Base-by-base conservation (phyloP, 2,329 filamentous ascomycete species). In the Shiraia sp. region DNA sequence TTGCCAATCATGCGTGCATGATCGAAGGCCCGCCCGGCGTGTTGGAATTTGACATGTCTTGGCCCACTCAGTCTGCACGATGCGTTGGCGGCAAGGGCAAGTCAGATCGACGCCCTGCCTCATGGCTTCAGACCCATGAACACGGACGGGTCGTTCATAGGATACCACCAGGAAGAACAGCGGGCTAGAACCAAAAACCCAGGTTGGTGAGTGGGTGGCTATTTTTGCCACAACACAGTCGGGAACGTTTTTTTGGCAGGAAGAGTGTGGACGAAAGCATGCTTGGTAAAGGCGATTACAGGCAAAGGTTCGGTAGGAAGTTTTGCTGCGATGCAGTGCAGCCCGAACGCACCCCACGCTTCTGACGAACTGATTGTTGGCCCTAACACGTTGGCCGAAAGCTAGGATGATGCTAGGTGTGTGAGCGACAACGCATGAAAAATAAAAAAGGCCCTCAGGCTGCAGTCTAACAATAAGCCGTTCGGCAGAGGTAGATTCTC, bases 91-190 rank as follows among this genome's bases (percentile, higher is more conserved):
- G 53, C 47, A 35, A 32, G 19, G 19, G 37, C 36, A 47, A 42
- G 44, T 49, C 35, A 47, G 57, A 65, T 59, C 49, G 53, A 48
- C 55, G 49, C 48, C 51, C 45, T 48, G 25, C 33, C 52, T 47
- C 53, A 42, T 53, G 19, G 49, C n/a, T 32, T 27, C 34, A 45
- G 42, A 57, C 49, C 66, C 67, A 53, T 47, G 49, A 55, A 48
- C 36, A 47, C 57, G 66, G 66, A 49, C 58, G 52, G 24, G 50
- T 43, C 49, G 51, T 54, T 66, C 49, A 70, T 68, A 68, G 66
- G 66, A 42, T 69, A 70, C 65, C 66, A 36, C 25, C 32, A 26
- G 25, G 34, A 42, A 45, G 48, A 47, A 34, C 8, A 8, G 34
- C 15, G 37, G 36, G 45, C 45, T 45, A 45, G 44, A 42, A n/a